These are phyloP conservation scores for Gaeumannomyces sp. DNA, from an alignment of 2,329 filamentous ascomycete genomes.

Conservation along the genomic window DNA sequence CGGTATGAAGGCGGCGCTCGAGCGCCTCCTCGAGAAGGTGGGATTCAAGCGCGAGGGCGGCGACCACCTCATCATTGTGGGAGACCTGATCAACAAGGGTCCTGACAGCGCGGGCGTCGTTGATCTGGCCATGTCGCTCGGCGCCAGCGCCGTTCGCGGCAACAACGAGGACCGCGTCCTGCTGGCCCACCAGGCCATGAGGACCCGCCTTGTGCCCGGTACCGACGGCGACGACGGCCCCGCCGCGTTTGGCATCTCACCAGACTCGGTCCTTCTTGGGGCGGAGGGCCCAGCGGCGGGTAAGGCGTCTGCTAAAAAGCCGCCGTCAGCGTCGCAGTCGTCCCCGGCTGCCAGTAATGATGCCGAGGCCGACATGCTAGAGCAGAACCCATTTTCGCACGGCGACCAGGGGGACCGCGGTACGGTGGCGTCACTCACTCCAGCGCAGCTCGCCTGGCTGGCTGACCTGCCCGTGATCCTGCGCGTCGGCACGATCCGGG, in stretches of 20 bases:
- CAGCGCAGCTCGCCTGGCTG: conserved; percentile 63
- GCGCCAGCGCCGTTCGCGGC: conserved; percentile 77
- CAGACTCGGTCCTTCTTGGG: not conserved
- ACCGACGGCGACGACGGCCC: conserved; percentile 14
- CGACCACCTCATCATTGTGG: conserved; percentile 72
- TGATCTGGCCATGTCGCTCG: conserved; percentile 63
- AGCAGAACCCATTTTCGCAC: conserved; percentile 22
- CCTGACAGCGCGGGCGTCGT: conserved; percentile 77
- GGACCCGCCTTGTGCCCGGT: conserved; percentile 24
- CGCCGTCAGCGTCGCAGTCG: not conserved
- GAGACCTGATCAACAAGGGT: conserved; percentile 81
- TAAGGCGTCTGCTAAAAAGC: conserved; percentile 11
- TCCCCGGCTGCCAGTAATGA: not conserved
- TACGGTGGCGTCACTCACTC: conserved; percentile 45
- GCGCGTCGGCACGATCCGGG: conserved; percentile 53
- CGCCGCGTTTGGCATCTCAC: conserved; percentile 4
- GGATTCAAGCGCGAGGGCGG: conserved; percentile 48
- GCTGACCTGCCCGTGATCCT: conserved; percentile 71
- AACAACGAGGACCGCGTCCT: conserved; percentile 89
- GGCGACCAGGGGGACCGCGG: conserved; percentile 40
- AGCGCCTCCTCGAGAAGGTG: conserved; percentile 59
- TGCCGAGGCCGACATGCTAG: conserved; percentile 11
- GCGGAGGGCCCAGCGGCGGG: not conserved
- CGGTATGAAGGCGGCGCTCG: conserved; percentile 67
- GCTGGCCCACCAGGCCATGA: conserved; percentile 46